Percentiles rank a stretch among this genome's conserved stretches.
These are phyloP conservation scores for Apiospora pterosperma DNA, from an alignment of 2,329 filamentous ascomycete species.

Conservation along the genomic window DNA sequence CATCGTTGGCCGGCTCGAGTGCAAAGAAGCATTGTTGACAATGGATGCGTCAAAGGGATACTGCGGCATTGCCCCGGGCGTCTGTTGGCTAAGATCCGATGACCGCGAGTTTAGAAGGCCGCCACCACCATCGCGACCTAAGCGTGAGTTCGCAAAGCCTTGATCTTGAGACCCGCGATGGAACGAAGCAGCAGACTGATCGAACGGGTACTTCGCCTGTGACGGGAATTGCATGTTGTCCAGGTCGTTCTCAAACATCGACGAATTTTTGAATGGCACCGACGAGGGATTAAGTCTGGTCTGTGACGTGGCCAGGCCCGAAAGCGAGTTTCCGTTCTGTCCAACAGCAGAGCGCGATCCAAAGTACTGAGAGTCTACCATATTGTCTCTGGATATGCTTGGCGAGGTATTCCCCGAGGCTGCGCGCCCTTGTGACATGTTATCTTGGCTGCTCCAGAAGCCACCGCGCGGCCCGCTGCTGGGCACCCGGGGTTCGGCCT, in stretches of 20 bases:
- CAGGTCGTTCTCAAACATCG: conserved; percentile 38
- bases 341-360: conserved; percentile 43
- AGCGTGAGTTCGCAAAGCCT: conserved; percentile 28
- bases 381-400: conserved; percentile 47
- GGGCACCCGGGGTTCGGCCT: conserved; percentile 60
- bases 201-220: conserved; percentile 12
- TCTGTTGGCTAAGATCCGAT: conserved; percentile 23
- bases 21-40: neutral
- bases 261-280: conserved; percentile 36
- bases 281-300: conserved; percentile 43
- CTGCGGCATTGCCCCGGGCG: conserved; percentile 12
- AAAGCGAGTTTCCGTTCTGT: conserved; percentile 30
- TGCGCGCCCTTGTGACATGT: conserved; percentile 35
- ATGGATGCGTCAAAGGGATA: conserved; percentile 3
- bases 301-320: conserved; percentile 31
- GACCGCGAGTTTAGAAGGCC: neutral
- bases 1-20: conserved; percentile 35
- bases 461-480: conserved; percentile 32
- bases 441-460: conserved; percentile 57
- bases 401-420: conserved; percentile 56
- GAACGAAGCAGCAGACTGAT: conserved; percentile 20
- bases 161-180: conserved; percentile 33
- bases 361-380: conserved; percentile 35
- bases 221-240: conserved; percentile 26
- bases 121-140: conserved; percentile 28